Evolutionary conservation across 768 basidiomycete species (phyloP).

Genomic region (Phylloporus scabripes): DNA sequence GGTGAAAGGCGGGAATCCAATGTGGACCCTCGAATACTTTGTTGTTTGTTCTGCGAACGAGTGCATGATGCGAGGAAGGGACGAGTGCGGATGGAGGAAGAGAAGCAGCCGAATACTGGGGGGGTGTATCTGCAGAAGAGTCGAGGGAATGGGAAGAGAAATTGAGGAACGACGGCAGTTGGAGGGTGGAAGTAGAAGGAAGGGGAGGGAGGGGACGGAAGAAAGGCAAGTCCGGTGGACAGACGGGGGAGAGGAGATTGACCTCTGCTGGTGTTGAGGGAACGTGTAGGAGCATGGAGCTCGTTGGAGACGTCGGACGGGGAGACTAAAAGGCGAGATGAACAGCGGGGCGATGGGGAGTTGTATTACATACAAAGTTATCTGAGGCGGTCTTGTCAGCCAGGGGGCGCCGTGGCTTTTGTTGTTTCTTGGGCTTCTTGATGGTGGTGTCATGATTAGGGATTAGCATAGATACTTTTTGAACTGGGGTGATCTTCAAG

Average conservation of each 20-base stretch:
- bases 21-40: conserved; percentile 27
- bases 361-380: conserved; percentile 26
- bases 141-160: conserved; percentile 20
- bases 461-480: conserved; percentile 27
- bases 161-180: conserved; percentile 36
- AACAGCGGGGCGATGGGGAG: conserved; percentile 1
- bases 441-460: conserved; percentile 19
- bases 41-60: conserved; percentile 13
- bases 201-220: conserved; percentile 32
- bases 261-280: conserved; percentile 7
- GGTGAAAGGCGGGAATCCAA: conserved; percentile 37
- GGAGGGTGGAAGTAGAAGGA: conserved; percentile 35
- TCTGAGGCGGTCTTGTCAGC: conserved; percentile 28
- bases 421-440: conserved; percentile 23
- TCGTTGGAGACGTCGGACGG: conserved; percentile 12
- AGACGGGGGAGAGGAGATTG: conserved; percentile 6
- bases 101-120: conserved; percentile 5
- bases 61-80: conserved; percentile 11
- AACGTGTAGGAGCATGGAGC: conserved; percentile 12
- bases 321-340: conserved; percentile 13
- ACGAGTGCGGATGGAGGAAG: conserved; percentile 12
- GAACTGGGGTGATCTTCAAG: conserved; percentile 30
- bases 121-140: conserved; percentile 7
- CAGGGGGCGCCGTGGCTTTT: conserved; percentile 29
- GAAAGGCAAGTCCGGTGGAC: conserved; percentile 9